Evolutionary conservation across 2,329 filamentous ascomycete species (phyloP).

Genomic region (Talaromyces islandicus): DNA sequence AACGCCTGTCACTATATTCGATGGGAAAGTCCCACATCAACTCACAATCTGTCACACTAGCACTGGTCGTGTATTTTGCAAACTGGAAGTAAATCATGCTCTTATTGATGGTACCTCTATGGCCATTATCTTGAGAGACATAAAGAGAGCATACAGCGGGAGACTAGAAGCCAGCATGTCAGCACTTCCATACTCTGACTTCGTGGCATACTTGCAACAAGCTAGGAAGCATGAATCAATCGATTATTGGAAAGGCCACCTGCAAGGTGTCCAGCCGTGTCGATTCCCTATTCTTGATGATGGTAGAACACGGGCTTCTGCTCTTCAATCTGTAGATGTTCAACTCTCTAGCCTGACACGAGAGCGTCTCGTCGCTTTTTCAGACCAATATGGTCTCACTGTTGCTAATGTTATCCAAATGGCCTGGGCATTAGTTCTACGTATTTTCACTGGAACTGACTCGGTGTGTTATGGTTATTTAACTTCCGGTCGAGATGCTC

Average conservation of each 20-base stretch:
- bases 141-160: slow-evolving; percentile 31
- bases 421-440: slow-evolving; percentile 34
- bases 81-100: slow-evolving; percentile 1
- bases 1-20: not conserved
- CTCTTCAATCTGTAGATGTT: not conserved
- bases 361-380: slow-evolving; percentile 6
- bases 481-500: slow-evolving; percentile 33
- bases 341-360: not conserved
- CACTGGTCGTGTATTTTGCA: not conserved
- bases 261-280: not conserved
- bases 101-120: slow-evolving; percentile 1
- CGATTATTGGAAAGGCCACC: not conserved
- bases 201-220: not conserved
- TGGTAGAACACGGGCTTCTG: not conserved
- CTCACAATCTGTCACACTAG: not conserved
- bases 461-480: slow-evolving; percentile 37
- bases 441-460: slow-evolving; percentile 28
- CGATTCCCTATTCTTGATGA: not conserved
- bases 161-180: slow-evolving; percentile 12
- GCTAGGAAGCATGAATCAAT: not conserved
- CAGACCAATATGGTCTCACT: slow-evolving; percentile 14
- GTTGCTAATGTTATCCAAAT: slow-evolving; percentile 29
- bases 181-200: not conserved
- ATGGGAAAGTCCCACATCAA: not conserved
- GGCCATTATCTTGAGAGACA: not conserved